A percentile compares a stretch with the other conserved stretches of the same genome.
phyloP scores from a whole-genome alignment of 768 basidiomycete genomes.

The Rhizopogon vesiculosus region DNA sequence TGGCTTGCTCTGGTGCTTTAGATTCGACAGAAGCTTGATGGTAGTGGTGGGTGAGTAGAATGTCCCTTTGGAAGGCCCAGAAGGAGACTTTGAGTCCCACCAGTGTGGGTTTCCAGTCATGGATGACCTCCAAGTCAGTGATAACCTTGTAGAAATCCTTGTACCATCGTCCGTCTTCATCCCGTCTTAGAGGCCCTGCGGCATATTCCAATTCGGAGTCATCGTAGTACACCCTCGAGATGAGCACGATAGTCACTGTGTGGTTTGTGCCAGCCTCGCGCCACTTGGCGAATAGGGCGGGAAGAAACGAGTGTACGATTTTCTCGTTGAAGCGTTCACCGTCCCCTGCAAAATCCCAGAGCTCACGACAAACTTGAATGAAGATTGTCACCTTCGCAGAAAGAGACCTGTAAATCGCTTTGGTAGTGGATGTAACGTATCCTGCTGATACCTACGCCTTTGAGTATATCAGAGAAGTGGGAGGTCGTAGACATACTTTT shows the following conservation, averaged over 20 bases:
- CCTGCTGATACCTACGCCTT: slow-evolving; percentile 68
- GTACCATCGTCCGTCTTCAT: slow-evolving; percentile 78
- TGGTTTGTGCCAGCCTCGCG: slow-evolving; percentile 83
- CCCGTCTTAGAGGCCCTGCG: slow-evolving; percentile 71
- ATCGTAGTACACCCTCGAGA: slow-evolving; percentile 90
- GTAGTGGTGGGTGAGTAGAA: slow-evolving; percentile 85
- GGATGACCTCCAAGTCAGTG: slow-evolving; percentile 83
- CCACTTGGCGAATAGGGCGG: slow-evolving; percentile 85
- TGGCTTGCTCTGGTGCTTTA: slow-evolving; percentile 43
- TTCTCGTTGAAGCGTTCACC: slow-evolving; percentile 96
- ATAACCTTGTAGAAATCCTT: slow-evolving; percentile 97
- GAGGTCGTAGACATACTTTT: slow-evolving; percentile 38
- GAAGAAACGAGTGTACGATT: slow-evolving; percentile 95
- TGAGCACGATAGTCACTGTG: slow-evolving; percentile 89
- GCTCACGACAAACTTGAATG: slow-evolving; percentile 92
- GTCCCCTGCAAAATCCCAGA: slow-evolving; percentile 96
- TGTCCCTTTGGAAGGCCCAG: slow-evolving; percentile 88
- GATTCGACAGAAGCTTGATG: slow-evolving; percentile 60
- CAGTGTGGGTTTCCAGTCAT: slow-evolving; percentile 85
- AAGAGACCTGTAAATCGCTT: slow-evolving; percentile 83
- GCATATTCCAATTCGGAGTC: slow-evolving; percentile 75
- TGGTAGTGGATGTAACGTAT: slow-evolving; percentile 76
- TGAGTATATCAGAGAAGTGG: not conserved
- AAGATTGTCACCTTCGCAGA: slow-evolving; percentile 92
- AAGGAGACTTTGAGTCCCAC: slow-evolving; percentile 85